Conservation (phyloP, 805 yeast species). For the Dipodascopsis tothii region DNA sequence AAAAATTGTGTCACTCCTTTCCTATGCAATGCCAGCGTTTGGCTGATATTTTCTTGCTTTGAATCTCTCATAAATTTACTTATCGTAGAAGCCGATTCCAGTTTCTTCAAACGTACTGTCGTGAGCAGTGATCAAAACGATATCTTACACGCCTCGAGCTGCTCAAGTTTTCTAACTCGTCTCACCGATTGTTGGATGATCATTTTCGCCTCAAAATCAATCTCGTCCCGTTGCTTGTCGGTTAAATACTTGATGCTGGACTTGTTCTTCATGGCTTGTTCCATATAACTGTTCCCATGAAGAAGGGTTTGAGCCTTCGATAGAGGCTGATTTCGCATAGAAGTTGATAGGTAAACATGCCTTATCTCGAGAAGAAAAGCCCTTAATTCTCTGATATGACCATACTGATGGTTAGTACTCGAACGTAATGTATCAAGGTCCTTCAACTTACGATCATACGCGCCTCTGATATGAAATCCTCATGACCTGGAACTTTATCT, state of each 20-base stretch:
- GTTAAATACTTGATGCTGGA: conserved; percentile 24
- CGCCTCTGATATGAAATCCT: not conserved
- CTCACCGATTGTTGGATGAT: conserved; percentile 32
- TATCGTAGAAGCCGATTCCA: conserved; percentile 7
- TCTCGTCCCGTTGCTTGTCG: conserved; percentile 34
- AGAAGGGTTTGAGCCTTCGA: not conserved
- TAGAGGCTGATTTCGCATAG: conserved; percentile 5
- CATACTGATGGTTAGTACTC: conserved; percentile 7
- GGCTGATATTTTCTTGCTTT: conserved; percentile 3
- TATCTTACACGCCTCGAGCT: conserved; percentile 23
- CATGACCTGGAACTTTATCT: not conserved
- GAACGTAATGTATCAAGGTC: not conserved
- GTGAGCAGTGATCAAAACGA: no score
- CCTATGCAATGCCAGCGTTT: conserved; percentile 31
- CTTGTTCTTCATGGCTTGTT: not conserved
- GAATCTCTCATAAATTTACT: conserved; percentile 26
- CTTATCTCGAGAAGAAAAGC: conserved; percentile 7
- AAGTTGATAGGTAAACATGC: conserved; percentile 14
- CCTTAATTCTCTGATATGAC: conserved; percentile 10
- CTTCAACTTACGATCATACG: not conserved
- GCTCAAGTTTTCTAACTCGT: conserved; percentile 28
- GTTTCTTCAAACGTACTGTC: not conserved
- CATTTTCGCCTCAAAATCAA: conserved; percentile 34
- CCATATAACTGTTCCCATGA: not conserved
- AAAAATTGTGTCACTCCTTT: conserved; percentile 34